Conservation (phyloP, 805 yeast species). For the Kodamaea kaohsiungensis region DNA sequence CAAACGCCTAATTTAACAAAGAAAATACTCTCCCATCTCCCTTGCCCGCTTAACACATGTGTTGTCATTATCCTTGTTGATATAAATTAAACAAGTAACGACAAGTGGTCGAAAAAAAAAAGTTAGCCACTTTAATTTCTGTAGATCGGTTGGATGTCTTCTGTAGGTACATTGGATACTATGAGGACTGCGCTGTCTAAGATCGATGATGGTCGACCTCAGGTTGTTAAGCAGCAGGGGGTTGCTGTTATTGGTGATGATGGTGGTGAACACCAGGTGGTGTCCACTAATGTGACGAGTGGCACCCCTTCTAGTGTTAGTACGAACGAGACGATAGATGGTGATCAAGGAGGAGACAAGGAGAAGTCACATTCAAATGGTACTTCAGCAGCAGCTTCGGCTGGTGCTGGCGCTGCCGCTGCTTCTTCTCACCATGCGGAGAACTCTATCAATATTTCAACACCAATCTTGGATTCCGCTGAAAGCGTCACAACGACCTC, state of each 20-base stretch:
- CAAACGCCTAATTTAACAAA: background rate
- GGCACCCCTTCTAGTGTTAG: background rate
- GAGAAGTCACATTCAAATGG: background rate
- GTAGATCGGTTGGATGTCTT: constrained; percentile 10
- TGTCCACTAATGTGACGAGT: background rate
- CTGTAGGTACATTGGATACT: constrained; percentile 14
- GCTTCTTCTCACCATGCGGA: background rate
- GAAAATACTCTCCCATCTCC: constrained; percentile 3
- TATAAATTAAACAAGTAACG: background rate
- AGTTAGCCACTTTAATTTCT: background rate
- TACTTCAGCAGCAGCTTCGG: background rate
- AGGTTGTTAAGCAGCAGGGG: background rate
- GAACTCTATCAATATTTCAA: background rate
- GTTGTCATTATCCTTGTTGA: constrained; percentile 3
- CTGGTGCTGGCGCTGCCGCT: background rate
- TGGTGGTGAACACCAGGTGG: too few species aligned
- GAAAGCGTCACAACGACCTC: constrained; percentile 3
- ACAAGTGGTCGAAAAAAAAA: background rate
- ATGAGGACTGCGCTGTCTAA: constrained; percentile 14
- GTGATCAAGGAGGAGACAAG: background rate
- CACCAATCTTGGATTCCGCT: constrained; percentile 3
- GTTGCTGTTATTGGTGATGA: background rate
- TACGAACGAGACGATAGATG: background rate
- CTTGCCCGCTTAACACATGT: constrained; percentile 1
- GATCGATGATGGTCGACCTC: background rate